phyloP scores from a whole-genome alignment of 805 yeast genomes.

The Huiozyma naganishii region DNA sequence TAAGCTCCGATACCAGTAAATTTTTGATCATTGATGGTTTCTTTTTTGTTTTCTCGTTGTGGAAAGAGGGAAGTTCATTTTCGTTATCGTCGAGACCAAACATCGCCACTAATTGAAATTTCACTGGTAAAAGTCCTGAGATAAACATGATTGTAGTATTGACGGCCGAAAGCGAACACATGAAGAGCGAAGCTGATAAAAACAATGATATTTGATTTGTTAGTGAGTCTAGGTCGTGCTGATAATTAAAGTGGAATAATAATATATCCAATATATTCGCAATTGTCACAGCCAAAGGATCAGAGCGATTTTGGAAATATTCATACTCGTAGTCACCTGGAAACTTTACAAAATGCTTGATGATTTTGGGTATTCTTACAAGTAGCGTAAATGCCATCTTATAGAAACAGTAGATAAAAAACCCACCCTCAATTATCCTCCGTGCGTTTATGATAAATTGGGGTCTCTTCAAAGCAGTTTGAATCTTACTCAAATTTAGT shows the following conservation, averaged over 20 bases:
- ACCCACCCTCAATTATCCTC: conserved; percentile 14
- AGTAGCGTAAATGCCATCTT: conserved; percentile 27
- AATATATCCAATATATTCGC: conserved; percentile 27
- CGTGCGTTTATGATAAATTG: conserved; percentile 7
- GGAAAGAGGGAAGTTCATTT: conserved; percentile 12
- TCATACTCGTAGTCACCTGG: conserved; percentile 15
- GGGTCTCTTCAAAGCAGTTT: conserved; percentile 10
- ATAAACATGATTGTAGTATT: conserved; percentile 48
- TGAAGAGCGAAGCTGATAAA: conserved; percentile 47
- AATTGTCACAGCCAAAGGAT: conserved; percentile 32
- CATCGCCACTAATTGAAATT: conserved; percentile 23
- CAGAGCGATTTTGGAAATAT: conserved; percentile 15
- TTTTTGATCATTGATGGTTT: conserved; percentile 32
- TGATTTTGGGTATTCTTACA: conserved; percentile 19
- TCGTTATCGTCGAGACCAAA: conserved; percentile 17
- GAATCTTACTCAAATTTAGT: conserved; percentile 17
- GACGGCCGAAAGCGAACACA: conserved; percentile 57
- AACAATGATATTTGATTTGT: conserved; percentile 34
- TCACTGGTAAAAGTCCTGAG: conserved; percentile 29
- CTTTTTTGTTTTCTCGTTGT: conserved; percentile 3
- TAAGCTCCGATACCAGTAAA: conserved; percentile 28
- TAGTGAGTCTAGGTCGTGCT: conserved; percentile 29
- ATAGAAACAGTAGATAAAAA: conserved; percentile 30
- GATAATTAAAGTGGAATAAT: conserved; percentile 22
- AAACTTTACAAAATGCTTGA: conserved; percentile 8